Evolutionary conservation across 2,329 filamentous ascomycete species (phyloP).

Genomic region (Cercospora sesami): DNA sequence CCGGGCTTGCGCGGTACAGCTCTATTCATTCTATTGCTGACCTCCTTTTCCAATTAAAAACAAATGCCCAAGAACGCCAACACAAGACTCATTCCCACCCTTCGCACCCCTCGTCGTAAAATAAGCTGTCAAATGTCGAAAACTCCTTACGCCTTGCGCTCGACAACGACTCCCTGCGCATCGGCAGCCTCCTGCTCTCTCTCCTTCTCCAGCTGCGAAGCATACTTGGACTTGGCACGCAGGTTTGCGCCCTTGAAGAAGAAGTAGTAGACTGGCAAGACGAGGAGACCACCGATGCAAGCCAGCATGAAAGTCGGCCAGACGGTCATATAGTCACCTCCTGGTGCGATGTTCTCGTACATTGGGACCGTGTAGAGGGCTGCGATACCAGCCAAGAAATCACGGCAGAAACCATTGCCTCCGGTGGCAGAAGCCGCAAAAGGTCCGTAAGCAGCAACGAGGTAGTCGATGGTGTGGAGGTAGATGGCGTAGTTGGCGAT

Average conservation of each 20-base stretch:
- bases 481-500: conserved; percentile 61
- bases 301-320: conserved; percentile 57
- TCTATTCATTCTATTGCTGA: not conserved
- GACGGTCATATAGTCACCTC: conserved; percentile 39
- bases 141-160: not conserved
- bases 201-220: conserved; percentile 43
- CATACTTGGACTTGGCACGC: conserved; percentile 52
- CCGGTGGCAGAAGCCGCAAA: conserved; percentile 74
- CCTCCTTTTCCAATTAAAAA: not conserved
- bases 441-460: conserved; percentile 70
- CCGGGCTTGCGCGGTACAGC: not conserved
- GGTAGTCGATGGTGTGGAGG: conserved; percentile 54
- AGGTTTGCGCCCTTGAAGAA: conserved; percentile 49
- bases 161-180: not conserved
- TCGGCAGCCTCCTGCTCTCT: conserved; percentile 29
- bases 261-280: conserved; percentile 57
- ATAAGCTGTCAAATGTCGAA: not conserved
- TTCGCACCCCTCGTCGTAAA: not conserved
- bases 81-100: not conserved
- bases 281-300: conserved; percentile 52
- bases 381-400: conserved; percentile 71
- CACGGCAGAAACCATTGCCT: conserved; percentile 72
- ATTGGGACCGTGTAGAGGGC: conserved; percentile 65
- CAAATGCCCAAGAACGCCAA: not conserved
- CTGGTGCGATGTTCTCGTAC: conserved; percentile 32